These are phyloP conservation scores for Porcisia hertigi DNA, from an alignment of 208 protist genomes.

Conservation along the genomic window DNA sequence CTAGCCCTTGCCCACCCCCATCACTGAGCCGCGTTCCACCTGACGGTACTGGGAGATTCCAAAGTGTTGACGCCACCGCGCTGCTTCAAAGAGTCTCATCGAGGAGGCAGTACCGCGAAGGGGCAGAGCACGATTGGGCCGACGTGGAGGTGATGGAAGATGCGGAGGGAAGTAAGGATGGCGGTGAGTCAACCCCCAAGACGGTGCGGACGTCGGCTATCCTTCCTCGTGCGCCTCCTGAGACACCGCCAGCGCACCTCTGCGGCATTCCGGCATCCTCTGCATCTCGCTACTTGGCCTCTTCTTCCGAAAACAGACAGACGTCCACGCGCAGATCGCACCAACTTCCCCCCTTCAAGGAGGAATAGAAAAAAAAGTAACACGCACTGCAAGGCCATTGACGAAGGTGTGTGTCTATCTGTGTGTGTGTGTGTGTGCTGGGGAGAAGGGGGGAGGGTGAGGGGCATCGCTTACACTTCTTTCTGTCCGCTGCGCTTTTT, in stretches of 20 bases:
- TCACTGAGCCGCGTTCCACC: not conserved
- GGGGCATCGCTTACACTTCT: not conserved
- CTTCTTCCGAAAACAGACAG: not conserved
- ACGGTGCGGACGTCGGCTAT: not conserved
- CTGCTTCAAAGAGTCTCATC: not conserved
- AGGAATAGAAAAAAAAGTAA: not conserved
- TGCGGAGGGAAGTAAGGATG: not conserved
- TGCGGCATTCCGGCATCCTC: slow-evolving; percentile 21
- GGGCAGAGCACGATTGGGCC: slow-evolving; percentile 16
- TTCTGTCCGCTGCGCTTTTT: not conserved
- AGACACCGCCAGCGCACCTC: slow-evolving; percentile 35
- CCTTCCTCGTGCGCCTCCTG: not conserved
- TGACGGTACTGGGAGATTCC: not conserved
- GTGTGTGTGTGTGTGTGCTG: not conserved
- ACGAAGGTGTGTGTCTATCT: not conserved
- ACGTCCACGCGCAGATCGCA: not conserved
- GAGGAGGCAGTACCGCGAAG: not conserved
- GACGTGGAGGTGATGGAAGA: slow-evolving; percentile 12
- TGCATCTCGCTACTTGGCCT: not conserved
- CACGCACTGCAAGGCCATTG: not conserved
- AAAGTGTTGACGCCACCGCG: not conserved
- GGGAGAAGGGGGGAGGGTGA: not conserved
- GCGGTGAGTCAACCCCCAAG: not conserved
- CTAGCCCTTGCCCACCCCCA: not conserved
- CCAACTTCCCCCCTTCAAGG: not conserved